Evolutionary conservation across 2,329 filamentous ascomycete genomes (phyloP), one percentile per base, ranked within the genome.

Genomic region (Clonostachys rhizophaga): DNA sequence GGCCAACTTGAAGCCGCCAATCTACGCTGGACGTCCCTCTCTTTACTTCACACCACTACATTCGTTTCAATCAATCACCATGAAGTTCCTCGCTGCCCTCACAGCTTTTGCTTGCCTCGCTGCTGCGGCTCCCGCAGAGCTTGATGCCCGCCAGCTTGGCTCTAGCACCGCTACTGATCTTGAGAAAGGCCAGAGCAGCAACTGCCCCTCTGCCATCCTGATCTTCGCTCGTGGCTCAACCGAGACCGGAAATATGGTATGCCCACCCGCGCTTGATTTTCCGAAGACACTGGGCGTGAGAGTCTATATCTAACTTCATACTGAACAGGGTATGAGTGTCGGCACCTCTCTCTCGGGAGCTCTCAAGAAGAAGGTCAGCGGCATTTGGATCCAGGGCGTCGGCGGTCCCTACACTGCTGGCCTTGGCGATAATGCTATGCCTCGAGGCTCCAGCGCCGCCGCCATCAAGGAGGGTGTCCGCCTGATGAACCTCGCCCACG

Each of bases 311-410:
- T 33, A 30, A 30, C 43, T 30, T 8, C 24, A 8, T 30, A 10
- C 13, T 14, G 9, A 34, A 14, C n/a, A 63, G 62, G 61, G 61
- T 9, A 40, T 36, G 18, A 47, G 34, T 42, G 53, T 57, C 2
- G 66, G 66, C 5, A 61, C 64, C 14, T 46, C 37, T 3, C 49
- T 66, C 11, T 63, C 58, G 5, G 48, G 51, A 13, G 59, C 51
- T 40, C 57, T 70, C 1, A 56, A 62, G 40, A 47, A 49, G 20
- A 62, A 61, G 35, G 57, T 59, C 42, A 46, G 42, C 9, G 47
- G 55, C 16, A 50, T 70, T 47, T 69, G 66, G 66, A 63, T 73
- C 18, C 72, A 76, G 52, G 72, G 72, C 14, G 68, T 76, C 12
- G 65, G 66, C 6, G 62, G 61, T 18, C 53, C 59, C 3, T 76